Percentiles rank a stretch among this genome's conserved stretches.
phyloP scores from a whole-genome alignment of 2,329 filamentous ascomycete species.

The Chrysosporium keratinophilum region DNA sequence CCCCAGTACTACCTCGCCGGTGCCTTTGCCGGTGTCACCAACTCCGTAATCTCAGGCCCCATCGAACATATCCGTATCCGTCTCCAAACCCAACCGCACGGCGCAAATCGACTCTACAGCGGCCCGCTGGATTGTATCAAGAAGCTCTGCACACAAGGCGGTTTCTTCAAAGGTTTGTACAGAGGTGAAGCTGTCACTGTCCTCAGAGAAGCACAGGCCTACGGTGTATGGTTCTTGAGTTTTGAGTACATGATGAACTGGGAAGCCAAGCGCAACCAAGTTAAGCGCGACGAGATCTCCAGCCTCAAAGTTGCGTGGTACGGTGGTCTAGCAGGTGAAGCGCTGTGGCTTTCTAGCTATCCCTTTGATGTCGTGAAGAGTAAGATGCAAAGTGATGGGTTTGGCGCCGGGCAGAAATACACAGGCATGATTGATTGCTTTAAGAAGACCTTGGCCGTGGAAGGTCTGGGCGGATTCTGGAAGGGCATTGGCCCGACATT shows the following conservation, averaged over 20 bases:
- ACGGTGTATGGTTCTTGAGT: constrained; percentile 87
- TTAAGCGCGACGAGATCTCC: constrained; percentile 67
- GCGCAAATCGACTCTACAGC: constrained; percentile 61
- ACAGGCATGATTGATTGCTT: constrained; percentile 83
- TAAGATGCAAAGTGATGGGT: constrained; percentile 98
- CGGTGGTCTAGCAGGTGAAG: constrained; percentile 87
- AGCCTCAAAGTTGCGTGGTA: constrained; percentile 82
- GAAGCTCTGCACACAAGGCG: constrained; percentile 62
- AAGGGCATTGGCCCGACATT: constrained; percentile 85
- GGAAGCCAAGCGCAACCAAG: constrained; percentile 66
- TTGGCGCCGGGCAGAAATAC: constrained; percentile 62
- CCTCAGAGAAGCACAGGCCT: constrained; percentile 81
- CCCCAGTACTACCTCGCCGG: constrained; percentile 81
- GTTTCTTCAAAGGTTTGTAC: constrained; percentile 65
- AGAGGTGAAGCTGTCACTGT: constrained; percentile 79
- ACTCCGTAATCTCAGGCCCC: constrained; percentile 75
- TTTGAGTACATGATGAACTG: constrained; percentile 96
- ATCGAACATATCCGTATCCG: constrained; percentile 97
- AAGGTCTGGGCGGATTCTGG: constrained; percentile 82
- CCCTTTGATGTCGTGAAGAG: constrained; percentile 97
- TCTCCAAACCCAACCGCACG: constrained; percentile 91
- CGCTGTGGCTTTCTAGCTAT: constrained; percentile 85
- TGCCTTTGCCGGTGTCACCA: constrained; percentile 84
- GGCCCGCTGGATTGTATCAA: constrained; percentile 85
- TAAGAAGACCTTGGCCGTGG: constrained; percentile 63